A percentile compares a stretch with the other conserved stretches of the same genome.
phyloP scores from a whole-genome alignment of 2,329 filamentous ascomycete genomes.

The Aspergillus sp. region DNA sequence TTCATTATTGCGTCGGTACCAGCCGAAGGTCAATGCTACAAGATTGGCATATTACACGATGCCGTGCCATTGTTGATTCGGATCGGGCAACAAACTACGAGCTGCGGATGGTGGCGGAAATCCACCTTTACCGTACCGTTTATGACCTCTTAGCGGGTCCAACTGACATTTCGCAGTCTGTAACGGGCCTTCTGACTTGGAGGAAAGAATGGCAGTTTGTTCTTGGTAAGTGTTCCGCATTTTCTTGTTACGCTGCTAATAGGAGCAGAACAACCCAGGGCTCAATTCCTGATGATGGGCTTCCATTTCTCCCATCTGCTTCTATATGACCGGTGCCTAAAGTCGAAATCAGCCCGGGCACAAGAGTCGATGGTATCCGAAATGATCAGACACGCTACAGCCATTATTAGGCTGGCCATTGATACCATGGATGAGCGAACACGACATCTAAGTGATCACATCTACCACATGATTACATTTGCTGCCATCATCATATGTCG shows the following conservation, averaged over 20 bases:
- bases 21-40: slow-evolving; percentile 40
- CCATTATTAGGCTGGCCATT: slow-evolving; percentile 45
- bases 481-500: slow-evolving; percentile 36
- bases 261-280: slow-evolving; percentile 2
- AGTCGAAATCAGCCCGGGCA: slow-evolving; percentile 37
- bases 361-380: slow-evolving; percentile 39
- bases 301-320: slow-evolving; percentile 48
- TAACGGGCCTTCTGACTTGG: slow-evolving; percentile 39
- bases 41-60: slow-evolving; percentile 38
- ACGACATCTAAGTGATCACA: slow-evolving; percentile 47
- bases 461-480: slow-evolving; percentile 51
- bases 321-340: slow-evolving; percentile 36
- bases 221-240: slow-evolving; percentile 29
- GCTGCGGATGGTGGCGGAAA: slow-evolving; percentile 48
- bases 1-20: slow-evolving; percentile 50
- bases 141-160: slow-evolving; percentile 38
- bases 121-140: slow-evolving; percentile 48
- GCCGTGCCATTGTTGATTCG: slow-evolving; percentile 37
- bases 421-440: slow-evolving; percentile 47
- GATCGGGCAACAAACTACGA: slow-evolving; percentile 47
- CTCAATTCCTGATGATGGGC: slow-evolving; percentile 35
- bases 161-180: slow-evolving; percentile 35
- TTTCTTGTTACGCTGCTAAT: background rate
- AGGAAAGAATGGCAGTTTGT: slow-evolving; percentile 42
- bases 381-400: slow-evolving; percentile 43